Evolutionary conservation across 1,139 yeast genomes (phyloP).

Genomic region (Zygosaccharomyces sapae): DNA sequence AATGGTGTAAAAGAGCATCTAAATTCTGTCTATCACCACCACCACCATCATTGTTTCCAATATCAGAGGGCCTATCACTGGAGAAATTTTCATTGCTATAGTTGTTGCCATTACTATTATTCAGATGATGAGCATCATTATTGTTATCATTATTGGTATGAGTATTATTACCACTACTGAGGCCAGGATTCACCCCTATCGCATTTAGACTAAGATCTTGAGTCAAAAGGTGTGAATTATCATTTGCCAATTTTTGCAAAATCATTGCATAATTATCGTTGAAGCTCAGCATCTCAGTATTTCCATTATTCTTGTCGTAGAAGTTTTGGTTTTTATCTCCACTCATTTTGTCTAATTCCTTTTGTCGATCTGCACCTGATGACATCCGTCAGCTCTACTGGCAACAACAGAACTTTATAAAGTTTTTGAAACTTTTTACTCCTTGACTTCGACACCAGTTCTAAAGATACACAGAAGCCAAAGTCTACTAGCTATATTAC

Average conservation of each 20-base stretch:
- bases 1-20: conserved; percentile 31
- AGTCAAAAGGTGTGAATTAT: conserved; percentile 11
- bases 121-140: background rate
- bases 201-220: conserved; percentile 8
- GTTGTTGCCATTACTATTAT: conserved; percentile 5
- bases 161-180: conserved; percentile 9
- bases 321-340: background rate
- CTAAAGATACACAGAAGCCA: background rate
- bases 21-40: conserved; percentile 23
- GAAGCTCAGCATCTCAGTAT: conserved; percentile 23
- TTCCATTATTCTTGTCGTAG: conserved; percentile 9
- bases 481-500: background rate
- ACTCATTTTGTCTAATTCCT: conserved; percentile 6
- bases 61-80: conserved; percentile 6
- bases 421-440: background rate
- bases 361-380: conserved; percentile 3
- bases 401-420: background rate
- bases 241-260: conserved; percentile 22
- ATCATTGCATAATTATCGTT: conserved; percentile 28
- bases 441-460: background rate
- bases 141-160: too few relatives aligned
- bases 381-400: conserved; percentile 1
- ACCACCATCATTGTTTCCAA: conserved; percentile 4
- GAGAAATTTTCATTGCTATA: conserved; percentile 3
- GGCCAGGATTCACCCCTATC: conserved; percentile 1